A percentile compares a stretch with the other conserved stretches of the same genome.
Evolutionary conservation across 2,329 filamentous ascomycete genomes (phyloP).

Genomic region (Blumeria hordei): DNA sequence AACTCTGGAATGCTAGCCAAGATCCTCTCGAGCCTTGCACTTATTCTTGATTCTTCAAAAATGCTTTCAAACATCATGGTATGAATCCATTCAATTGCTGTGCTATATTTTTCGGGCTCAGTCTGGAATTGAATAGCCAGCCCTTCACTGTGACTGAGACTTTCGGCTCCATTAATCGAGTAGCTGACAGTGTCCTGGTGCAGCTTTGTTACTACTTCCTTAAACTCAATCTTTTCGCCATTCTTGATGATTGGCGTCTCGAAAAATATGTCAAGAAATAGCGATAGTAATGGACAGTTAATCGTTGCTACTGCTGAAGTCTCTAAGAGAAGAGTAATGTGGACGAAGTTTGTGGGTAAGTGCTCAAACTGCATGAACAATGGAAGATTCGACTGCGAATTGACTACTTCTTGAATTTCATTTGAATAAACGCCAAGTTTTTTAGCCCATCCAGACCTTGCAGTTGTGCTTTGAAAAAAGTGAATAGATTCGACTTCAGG

Average conservation of each 20-base stretch:
- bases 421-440: conserved; percentile 44
- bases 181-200: conserved; percentile 84
- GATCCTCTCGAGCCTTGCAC: conserved; percentile 49
- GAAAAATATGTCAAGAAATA: conserved; percentile 88
- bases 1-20: conserved; percentile 77
- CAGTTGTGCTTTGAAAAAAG: conserved; percentile 74
- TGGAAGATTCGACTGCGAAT: conserved; percentile 40
- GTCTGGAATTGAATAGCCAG: conserved; percentile 62
- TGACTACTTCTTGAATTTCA: conserved; percentile 49
- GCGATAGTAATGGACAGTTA: conserved; percentile 57
- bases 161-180: conserved; percentile 39
- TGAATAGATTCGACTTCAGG: conserved; percentile 78
- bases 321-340: conserved; percentile 58
- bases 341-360: conserved; percentile 78
- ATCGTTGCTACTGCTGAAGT: conserved; percentile 57
- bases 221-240: conserved; percentile 60
- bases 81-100: conserved; percentile 60
- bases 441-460: conserved; percentile 55
- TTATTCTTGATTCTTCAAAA: conserved; percentile 48
- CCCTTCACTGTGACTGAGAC: conserved; percentile 58
- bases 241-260: conserved; percentile 63
- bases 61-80: conserved; percentile 73
- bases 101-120: conserved; percentile 68
- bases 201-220: conserved; percentile 73
- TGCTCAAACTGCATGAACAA: conserved; percentile 95